Percentiles rank a stretch among this genome's conserved stretches.
phyloP scores from a whole-genome alignment of 148 eudicot genomes.

The Rheum nobile region DNA sequence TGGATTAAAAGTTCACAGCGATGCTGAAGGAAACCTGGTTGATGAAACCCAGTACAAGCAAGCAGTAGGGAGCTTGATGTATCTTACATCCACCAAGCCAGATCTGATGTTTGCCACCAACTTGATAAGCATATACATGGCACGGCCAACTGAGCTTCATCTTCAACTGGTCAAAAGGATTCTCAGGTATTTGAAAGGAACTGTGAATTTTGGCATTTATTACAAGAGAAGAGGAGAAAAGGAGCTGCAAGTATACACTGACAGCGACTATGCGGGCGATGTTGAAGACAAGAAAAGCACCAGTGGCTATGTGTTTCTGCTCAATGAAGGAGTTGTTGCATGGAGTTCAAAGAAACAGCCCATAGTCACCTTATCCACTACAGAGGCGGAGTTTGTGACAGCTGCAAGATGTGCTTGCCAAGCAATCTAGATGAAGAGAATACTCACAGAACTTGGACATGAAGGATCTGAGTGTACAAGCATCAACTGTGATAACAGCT shows the following conservation, averaged over 20 bases:
- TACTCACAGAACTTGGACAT: neutral
- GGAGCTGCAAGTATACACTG: neutral
- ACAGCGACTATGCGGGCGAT: neutral
- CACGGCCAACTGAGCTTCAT: neutral
- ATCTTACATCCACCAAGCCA: neutral
- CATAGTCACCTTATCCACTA: neutral
- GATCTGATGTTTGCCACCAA: neutral
- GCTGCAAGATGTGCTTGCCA: neutral
- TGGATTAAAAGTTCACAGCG: neutral
- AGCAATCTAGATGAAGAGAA: neutral
- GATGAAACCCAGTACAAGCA: neutral
- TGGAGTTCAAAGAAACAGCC: neutral
- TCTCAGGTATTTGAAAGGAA: neutral
- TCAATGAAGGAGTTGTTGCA: neutral
- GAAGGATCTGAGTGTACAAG: neutral
- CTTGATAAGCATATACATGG: neutral
- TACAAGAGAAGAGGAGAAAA: neutral
- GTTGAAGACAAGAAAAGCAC: too few species aligned
- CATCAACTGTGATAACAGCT: neutral
- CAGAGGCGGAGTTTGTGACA: neutral
- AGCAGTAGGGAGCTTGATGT: neutral
- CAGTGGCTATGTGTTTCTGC: too few species aligned
- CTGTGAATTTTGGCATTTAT: neutral
- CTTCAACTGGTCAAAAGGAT: neutral
- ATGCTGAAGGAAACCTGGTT: neutral